These are phyloP conservation scores for Fomitopsis schrenkii DNA, from an alignment of 1,284 basidiomycete genomes.

Conservation along the genomic window DNA sequence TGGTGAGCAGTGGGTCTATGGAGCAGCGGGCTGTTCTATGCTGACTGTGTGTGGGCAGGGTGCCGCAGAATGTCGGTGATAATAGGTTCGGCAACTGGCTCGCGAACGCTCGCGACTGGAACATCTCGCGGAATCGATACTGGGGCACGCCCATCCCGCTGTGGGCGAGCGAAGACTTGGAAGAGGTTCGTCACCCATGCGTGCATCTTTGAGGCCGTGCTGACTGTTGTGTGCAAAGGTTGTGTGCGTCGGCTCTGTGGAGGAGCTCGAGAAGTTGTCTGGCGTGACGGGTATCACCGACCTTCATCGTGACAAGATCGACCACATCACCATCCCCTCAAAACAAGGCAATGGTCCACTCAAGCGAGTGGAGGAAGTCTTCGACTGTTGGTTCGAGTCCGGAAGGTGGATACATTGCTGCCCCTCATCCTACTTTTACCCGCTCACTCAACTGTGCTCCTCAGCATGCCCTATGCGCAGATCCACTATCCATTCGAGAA, in stretches of 20 bases:
- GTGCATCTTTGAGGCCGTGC: neutral
- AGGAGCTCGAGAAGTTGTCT: constrained; percentile 85
- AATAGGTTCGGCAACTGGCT: constrained; percentile 97
- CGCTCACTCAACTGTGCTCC: neutral
- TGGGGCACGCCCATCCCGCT: constrained; percentile 99
- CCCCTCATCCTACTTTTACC: neutral
- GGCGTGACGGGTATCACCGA: constrained; percentile 88
- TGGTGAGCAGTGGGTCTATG: constrained; percentile 54
- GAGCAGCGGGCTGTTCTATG: neutral
- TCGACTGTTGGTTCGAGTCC: constrained; percentile 99
- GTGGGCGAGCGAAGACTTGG: constrained; percentile 92
- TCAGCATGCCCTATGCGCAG: constrained; percentile 98
- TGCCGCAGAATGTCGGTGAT: constrained; percentile 88
- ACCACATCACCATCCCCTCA: constrained; percentile 92
- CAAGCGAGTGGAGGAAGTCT: constrained; percentile 93
- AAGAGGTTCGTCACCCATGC: constrained; percentile 60
- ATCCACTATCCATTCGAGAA: constrained; percentile 99
- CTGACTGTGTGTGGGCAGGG: constrained; percentile 47
- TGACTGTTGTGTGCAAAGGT: constrained; percentile 45
- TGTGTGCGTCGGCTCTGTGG: constrained; percentile 85
- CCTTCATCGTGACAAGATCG: constrained; percentile 60
- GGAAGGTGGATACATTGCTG: constrained; percentile 63
- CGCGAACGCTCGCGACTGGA: constrained; percentile 98
- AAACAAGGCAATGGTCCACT: constrained; percentile 85
- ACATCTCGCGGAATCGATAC: constrained; percentile 97